Evolutionary conservation across 768 basidiomycete species (phyloP).

Genomic region (Serpula lacrymans): DNA sequence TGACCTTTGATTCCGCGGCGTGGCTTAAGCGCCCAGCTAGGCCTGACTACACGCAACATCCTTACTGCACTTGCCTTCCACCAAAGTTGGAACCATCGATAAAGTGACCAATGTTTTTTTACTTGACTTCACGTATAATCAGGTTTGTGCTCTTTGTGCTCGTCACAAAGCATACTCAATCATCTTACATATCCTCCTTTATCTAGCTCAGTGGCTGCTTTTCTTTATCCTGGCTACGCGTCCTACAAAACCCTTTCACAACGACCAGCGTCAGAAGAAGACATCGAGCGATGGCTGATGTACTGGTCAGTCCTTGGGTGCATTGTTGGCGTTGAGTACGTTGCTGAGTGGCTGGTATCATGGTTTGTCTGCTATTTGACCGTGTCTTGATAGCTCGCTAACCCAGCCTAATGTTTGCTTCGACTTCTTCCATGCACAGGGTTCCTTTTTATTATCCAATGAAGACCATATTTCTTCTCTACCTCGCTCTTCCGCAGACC

Average conservation of each 20-base stretch:
- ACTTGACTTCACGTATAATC: constrained; percentile 37
- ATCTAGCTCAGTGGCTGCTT: constrained; percentile 65
- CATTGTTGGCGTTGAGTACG: constrained; percentile 76
- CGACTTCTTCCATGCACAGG: constrained; percentile 46
- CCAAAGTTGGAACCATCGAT: too few relatives aligned
- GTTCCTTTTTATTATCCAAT: constrained; percentile 84
- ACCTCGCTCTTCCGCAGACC: constrained; percentile 87
- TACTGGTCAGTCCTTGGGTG: constrained; percentile 93
- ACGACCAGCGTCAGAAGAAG: constrained; percentile 79
- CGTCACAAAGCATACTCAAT: not conserved
- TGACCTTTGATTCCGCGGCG: too few relatives aligned
- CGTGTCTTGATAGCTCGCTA: too few relatives aligned
- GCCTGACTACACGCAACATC: too few relatives aligned
- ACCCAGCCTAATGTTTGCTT: too few relatives aligned
- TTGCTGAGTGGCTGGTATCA: constrained; percentile 83
- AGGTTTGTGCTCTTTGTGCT: constrained; percentile 25
- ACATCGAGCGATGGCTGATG: constrained; percentile 94
- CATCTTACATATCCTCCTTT: not conserved
- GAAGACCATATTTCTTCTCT: constrained; percentile 84
- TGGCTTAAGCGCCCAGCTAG: too few relatives aligned
- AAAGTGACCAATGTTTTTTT: constrained; percentile 44
- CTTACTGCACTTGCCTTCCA: too few relatives aligned
- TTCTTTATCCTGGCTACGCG: constrained; percentile 91
- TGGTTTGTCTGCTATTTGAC: constrained; percentile 57
- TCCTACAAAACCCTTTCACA: constrained; percentile 94